A percentile compares a stretch with the other conserved stretches of the same genome.
Conservation (phyloP, 1,139 yeast species). For the Geotrichum europaeum region DNA sequence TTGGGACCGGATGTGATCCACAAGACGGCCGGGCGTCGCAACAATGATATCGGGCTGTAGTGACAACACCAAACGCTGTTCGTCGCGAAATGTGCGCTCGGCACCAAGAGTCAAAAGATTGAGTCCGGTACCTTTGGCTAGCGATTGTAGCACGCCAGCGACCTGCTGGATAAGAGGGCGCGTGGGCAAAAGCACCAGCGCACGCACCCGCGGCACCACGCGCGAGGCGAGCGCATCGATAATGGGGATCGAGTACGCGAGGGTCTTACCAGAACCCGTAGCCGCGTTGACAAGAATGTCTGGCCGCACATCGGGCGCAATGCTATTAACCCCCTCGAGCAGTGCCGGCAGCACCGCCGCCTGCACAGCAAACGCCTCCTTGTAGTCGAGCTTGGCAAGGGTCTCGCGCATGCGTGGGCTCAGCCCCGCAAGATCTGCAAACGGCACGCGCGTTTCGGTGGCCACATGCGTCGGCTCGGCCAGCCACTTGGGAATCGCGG, state of each 20-base stretch:
- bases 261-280: conserved; percentile 95
- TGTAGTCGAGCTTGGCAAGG: conserved; percentile 43
- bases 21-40: conserved; percentile 89
- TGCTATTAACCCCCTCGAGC: conserved; percentile 41
- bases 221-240: conserved; percentile 60
- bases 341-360: conserved; percentile 56
- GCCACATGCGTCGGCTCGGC: conserved; percentile 54
- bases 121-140: conserved; percentile 64
- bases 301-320: conserved; percentile 47
- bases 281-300: conserved; percentile 87
- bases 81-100: conserved; percentile 63
- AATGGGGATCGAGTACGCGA: conserved; percentile 83
- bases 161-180: conserved; percentile 84
- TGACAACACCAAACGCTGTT: conserved; percentile 44
- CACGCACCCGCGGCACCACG: conserved; percentile 67
- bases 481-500: conserved; percentile 48
- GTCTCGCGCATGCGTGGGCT: conserved; percentile 42
- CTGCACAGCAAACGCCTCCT: conserved; percentile 73
- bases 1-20: conserved; percentile 62
- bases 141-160: conserved; percentile 50
- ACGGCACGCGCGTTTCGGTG: conserved; percentile 26
- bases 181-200: conserved; percentile 82
- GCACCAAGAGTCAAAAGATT: conserved; percentile 53
- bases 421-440: conserved; percentile 30
- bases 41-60: conserved; percentile 71